Evolutionary conservation across 139 green algal genomes (phyloP).

Genomic region (Chlorella sp.): DNA sequence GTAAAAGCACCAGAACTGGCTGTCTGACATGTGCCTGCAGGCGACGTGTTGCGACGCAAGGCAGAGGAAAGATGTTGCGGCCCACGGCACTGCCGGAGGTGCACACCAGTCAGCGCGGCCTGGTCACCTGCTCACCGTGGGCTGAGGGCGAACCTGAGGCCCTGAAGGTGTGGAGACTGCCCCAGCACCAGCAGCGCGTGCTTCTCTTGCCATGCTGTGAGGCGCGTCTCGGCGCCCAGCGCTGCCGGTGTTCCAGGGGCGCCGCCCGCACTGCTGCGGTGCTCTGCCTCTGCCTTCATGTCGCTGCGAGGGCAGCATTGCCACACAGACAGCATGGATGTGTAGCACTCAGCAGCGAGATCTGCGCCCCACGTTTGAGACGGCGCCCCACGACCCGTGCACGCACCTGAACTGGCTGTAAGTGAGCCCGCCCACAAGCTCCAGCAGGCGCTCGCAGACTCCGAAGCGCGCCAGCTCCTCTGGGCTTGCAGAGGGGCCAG

Average conservation of each 20-base stretch:
- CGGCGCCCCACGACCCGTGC: background rate
- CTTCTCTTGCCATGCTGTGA: slow-evolving; percentile 55
- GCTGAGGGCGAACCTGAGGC: slow-evolving; percentile 68
- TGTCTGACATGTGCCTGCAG: slow-evolving; percentile 50
- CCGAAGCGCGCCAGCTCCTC: background rate
- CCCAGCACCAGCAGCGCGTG: slow-evolving; percentile 55
- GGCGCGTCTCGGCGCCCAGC: background rate
- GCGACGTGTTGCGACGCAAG: no score
- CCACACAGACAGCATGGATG: no score
- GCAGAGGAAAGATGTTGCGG: background rate
- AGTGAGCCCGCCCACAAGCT: slow-evolving; percentile 51
- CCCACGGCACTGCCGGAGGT: background rate
- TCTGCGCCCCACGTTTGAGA: background rate
- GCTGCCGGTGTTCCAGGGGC: no score
- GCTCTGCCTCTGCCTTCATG: background rate
- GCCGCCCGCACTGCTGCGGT: background rate
- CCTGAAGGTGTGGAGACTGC: slow-evolving; percentile 51
- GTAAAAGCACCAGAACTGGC: slow-evolving; percentile 66
- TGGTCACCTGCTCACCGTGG: slow-evolving; percentile 21
- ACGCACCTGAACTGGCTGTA: slow-evolving; percentile 42
- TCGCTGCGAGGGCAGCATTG: background rate
- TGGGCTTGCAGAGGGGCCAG: background rate
- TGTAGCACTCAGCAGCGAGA: no score
- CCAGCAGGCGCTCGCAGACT: slow-evolving; percentile 24
- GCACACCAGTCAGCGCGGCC: background rate